Evolutionary conservation across 257 asterid species (phyloP).

Genomic region (Vinca minor): DNA sequence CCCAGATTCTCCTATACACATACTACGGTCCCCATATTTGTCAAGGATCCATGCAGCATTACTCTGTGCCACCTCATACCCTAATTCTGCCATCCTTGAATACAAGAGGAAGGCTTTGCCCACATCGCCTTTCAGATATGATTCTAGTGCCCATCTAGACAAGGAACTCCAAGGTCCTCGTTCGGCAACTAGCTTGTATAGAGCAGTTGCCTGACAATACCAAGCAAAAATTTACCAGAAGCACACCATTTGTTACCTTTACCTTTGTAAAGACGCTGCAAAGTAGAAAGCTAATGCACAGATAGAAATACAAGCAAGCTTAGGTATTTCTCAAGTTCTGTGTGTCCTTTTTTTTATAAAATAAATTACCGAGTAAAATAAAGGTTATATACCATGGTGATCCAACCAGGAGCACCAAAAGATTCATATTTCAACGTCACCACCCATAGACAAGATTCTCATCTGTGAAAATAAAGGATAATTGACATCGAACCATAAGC

Average conservation of each 20-base stretch:
- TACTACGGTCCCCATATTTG: conserved; percentile 74
- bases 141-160: conserved; percentile 96
- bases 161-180: conserved; percentile 99
- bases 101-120: conserved; percentile 83
- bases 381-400: neutral
- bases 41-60: conserved; percentile 99
- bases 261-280: neutral
- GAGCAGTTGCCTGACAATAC: conserved; percentile 68
- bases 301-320: neutral
- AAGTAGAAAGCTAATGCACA: neutral
- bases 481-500: neutral
- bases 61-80: conserved; percentile 98
- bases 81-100: conserved; percentile 93
- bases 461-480: neutral
- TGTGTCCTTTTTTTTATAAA: too few relatives aligned
- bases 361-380: too few relatives aligned
- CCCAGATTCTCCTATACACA: conserved; percentile 90
- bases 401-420: neutral
- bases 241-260: neutral
- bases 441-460: neutral
- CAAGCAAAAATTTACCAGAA: neutral
- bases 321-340: neutral
- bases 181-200: conserved; percentile 88
- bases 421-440: neutral
- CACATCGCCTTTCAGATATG: conserved; percentile 84